Base-by-base conservation (phyloP, 768 basidiomycete species). In the Candolleomyces eurysporus region DNA sequence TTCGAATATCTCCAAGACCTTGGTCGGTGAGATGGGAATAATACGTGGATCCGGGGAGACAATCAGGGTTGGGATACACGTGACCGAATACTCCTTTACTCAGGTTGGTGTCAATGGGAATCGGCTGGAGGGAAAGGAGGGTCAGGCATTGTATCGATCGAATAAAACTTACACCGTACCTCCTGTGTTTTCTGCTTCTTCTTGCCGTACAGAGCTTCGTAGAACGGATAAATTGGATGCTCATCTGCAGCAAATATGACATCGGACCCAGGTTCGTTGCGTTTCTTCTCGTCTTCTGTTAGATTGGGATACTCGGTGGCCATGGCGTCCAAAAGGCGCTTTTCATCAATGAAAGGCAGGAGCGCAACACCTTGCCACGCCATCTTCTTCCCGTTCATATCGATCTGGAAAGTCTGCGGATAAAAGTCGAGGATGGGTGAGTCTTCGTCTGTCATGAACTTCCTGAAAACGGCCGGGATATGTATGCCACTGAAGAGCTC, bases 301-400 rank as follows among this genome's bases (percentile, higher is more conserved):
- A 99, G 80, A 51, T 84, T 85, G 55, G 79, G 75, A 71, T 90
- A 90, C 63, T 78, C 81, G 13, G 79, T 72, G 8, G 79, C 83
- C 90, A 99, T 94, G 4, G 95, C 93, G 39, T 85, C 88, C 58
- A 98, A 77, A 26, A 99, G 76, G 39, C 95, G 84, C 59, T 82
- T 82, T 71, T 88, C 82, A 69, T 98, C 92, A 64, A 99, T 98
- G 79, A 98, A 99, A 0, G 97, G 96, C 21, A 99, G 79, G 9
- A 99, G 79, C 0, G 97, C 96, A 59, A 99, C 94, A 58, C 97
- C 97, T 74, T 99, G 96, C 97, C 97, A 99, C 7, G 92, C 82
- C 96, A 98, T 98, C 76, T 91, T 92, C 78, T 98, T 98, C 61
- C 97, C 97, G 69, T 99, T 99, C 97, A 99, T 99, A 74, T 99